Base-by-base conservation (phyloP, 345 rosid species). In the Sonneratia caseolaris region DNA sequence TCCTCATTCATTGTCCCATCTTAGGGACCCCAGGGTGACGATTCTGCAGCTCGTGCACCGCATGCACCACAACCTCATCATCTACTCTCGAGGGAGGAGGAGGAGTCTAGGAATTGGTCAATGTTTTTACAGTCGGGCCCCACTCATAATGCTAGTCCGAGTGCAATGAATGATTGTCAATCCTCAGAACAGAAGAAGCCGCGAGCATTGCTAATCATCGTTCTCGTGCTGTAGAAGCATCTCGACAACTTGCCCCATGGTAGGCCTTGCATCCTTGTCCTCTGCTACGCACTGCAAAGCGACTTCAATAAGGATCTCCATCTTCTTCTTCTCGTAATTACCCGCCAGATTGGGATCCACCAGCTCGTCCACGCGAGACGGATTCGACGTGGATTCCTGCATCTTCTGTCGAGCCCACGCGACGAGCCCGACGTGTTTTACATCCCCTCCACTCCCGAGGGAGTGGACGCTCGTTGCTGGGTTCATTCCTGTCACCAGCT, bases 201-300 rank as follows among this genome's bases (percentile, higher is more conserved):
- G 18, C 16, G 37, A 4, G 19, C 18, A 13, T 62, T 62, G 11
- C 66, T 24, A 35, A 27, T 35, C 66, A 62, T 27, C 0, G 77
- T 70, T 56, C 68, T 70, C 59, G 77, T 55, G 13, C 35, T 66
- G 47, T 71, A 71, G 6, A 43, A 81, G 76, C 77, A 67, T 56
- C 66, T 81, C 78, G 22, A 81, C 76, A 0, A 76, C 79, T 59
- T 65, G 76, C 68, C 84, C 70, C 81, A 81, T 78, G 72, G 70
- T 76, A 24, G 84, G 84, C n/a, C 82, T 76, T 2, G 75, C 70
- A 14, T 76, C 75, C 64, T n/a, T 82, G n/a, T 79, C 80, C 37
- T 82, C 84, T 47, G 77, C 79, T 38, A 73, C 82, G 48, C 84
- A 82, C 72, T 48, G 65, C 40, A 82, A 45, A 19, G 80, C 80